Evolutionary conservation across 2,329 filamentous ascomycete species (phyloP).

Genomic region (Trichoderma oligosporum): DNA sequence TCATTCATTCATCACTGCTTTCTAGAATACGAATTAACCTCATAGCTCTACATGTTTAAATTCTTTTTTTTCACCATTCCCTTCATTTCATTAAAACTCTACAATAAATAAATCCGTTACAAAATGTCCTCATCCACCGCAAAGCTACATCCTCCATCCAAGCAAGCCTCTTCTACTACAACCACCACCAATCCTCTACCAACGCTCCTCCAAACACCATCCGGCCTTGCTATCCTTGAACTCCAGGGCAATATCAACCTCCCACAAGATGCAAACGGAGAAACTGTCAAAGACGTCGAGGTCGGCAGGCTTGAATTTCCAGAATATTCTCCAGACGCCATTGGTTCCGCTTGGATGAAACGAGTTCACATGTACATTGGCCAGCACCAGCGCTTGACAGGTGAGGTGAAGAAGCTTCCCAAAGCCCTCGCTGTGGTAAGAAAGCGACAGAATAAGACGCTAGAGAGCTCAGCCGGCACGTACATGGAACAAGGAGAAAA

Average conservation of each 20-base stretch:
- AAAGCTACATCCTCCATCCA: conserved; percentile 41
- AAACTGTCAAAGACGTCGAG: conserved; percentile 30
- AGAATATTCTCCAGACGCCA: conserved; percentile 52
- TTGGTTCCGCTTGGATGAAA: conserved; percentile 77
- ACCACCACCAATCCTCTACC: conserved; percentile 60
- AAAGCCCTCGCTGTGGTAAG: conserved; percentile 76
- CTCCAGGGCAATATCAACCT: conserved; percentile 88
- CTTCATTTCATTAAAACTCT: not conserved
- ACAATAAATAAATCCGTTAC: not conserved
- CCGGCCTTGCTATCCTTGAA: conserved; percentile 84
- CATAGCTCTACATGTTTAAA: too few species aligned
- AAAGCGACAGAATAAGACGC: conserved; percentile 43
- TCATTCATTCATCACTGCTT: too few species aligned
- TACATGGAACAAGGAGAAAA: conserved; percentile 41
- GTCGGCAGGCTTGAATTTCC: conserved; percentile 78
- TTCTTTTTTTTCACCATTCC: not conserved
- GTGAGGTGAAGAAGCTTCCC: conserved; percentile 82
- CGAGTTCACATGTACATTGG: conserved; percentile 84
- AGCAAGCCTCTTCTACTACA: conserved; percentile 20
- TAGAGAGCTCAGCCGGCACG: conserved; percentile 45
- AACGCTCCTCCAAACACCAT: conserved; percentile 78
- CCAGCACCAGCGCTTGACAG: conserved; percentile 80
- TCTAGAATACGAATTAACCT: too few species aligned
- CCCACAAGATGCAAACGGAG: conserved; percentile 42
- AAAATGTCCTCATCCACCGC: conserved; percentile 33